A percentile compares a stretch with the other conserved stretches of the same genome.
Evolutionary conservation across 176 grass and related monocot species (phyloP).

Genomic region (Cenchrus purpureus): DNA sequence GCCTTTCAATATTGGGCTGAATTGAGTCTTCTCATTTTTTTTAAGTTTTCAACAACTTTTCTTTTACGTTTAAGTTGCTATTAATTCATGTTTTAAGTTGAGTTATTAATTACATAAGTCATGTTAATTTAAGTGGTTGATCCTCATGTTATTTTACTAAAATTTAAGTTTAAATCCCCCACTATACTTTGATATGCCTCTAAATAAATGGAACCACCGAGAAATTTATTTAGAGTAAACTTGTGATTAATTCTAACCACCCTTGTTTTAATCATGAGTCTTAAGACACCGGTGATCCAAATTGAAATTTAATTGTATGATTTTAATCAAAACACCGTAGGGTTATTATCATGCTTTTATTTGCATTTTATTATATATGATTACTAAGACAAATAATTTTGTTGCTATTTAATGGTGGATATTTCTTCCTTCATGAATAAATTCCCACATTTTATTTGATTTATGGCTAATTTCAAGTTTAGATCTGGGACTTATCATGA

Average conservation of each 20-base stretch:
- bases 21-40: too few relatives aligned
- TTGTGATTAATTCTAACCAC: neutral
- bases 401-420: too few relatives aligned
- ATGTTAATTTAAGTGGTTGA: neutral
- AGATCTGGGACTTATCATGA: too few relatives aligned
- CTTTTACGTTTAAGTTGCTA: too few relatives aligned
- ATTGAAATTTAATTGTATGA: neutral
- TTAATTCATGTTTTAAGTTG: too few relatives aligned
- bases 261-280: slow-evolving; percentile 1
- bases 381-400: too few relatives aligned
- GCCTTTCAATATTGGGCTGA: too few relatives aligned
- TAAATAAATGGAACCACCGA: neutral
- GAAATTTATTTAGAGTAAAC: slow-evolving; percentile 5
- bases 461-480: neutral
- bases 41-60: too few relatives aligned
- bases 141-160: neutral
- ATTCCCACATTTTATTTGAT: neutral
- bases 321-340: neutral
- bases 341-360: neutral
- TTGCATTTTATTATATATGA: too few relatives aligned
- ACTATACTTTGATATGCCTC: neutral
- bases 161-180: neutral
- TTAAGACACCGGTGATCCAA: slow-evolving; percentile 10
- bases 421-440: too few relatives aligned
- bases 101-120: too few relatives aligned